Evolutionary conservation across 2,329 filamentous ascomycete genomes (phyloP), one percentile per base, ranked within the genome.

Genomic region (Aspergillus sojae): DNA sequence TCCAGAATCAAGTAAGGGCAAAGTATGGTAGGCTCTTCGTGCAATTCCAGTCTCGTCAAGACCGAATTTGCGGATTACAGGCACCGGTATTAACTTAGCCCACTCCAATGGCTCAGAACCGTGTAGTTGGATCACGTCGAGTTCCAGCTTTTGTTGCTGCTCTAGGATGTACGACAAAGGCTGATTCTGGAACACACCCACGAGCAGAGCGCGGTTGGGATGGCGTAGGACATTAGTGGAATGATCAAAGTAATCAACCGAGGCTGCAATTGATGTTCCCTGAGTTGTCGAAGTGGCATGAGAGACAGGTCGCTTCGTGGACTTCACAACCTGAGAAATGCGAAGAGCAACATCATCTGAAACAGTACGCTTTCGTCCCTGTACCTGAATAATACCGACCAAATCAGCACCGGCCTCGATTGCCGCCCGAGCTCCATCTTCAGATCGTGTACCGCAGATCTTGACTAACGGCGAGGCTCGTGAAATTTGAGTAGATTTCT

Each of bases 121-220:
- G 74, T 99, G 95, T 2, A 99, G 86, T 75, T 99, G 95, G 7
- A 99, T 92, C 59, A 97, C 81, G 75, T 99, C 95, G 50, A 99
- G 86, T 53, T 85, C 84, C 68, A 97, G 88, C 14, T 88, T 83
- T 67, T 87, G 87, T 71, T 96, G 91, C 75, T 94, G 88, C 66
- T 89, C 86, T 57, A 98, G 83, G 7, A 99, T 84, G 70, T 97
- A 93, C 41, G 88, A 86, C 11, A 99, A 83, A 0, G 94, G 88
- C 74, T 98, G 94, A 76, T 97, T 91, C 71, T 92, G 90, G 81
- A 99, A 99, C 2, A 99, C 94, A 62, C 95, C 95, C 5, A 97
- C 95, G 0, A 99, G 84, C 3, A 95, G 84, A 0, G 94, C 89
- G 11, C 91, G 86, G 74, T 75, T 82, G 74, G 75, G 84, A 78